Evolutionary conservation across 2,329 filamentous ascomycete species (phyloP).

Genomic region (Diaporthe citrichinensis): DNA sequence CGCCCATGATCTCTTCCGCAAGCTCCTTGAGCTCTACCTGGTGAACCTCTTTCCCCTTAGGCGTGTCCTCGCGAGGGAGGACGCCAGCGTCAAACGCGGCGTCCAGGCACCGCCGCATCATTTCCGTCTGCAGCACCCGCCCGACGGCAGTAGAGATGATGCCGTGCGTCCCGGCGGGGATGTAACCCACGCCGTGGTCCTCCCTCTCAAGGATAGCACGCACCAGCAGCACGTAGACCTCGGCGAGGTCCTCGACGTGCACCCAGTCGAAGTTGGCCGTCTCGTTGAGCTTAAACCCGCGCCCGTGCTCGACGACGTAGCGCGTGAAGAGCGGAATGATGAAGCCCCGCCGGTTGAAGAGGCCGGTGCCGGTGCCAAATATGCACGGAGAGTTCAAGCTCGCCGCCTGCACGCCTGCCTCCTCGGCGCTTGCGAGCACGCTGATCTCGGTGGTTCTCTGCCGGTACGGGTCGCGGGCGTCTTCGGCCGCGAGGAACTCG

Average conservation of each 20-base stretch:
- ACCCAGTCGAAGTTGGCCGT: background rate
- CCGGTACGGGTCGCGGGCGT: background rate
- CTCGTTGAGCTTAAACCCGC: background rate
- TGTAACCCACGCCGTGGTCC: background rate
- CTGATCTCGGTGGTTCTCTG: background rate
- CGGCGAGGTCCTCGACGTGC: background rate
- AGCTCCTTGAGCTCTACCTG: background rate
- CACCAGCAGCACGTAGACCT: background rate
- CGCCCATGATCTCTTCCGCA: background rate
- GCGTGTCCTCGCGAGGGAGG: background rate
- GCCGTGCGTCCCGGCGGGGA: background rate
- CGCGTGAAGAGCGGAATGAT: background rate
- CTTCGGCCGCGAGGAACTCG: background rate
- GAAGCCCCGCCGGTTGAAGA: background rate
- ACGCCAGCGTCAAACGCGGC: background rate
- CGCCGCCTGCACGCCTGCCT: background rate
- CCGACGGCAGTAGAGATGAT: background rate
- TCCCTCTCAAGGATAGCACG: background rate
- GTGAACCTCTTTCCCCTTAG: background rate
- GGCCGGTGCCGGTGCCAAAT: background rate
- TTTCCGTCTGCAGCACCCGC: background rate
- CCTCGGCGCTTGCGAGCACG: background rate
- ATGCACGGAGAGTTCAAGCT: background rate
- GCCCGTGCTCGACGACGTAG: background rate
- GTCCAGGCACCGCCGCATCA: background rate